These are phyloP conservation scores for Russula ochroleuca DNA, from an alignment of 768 basidiomycete genomes.

Conservation along the genomic window DNA sequence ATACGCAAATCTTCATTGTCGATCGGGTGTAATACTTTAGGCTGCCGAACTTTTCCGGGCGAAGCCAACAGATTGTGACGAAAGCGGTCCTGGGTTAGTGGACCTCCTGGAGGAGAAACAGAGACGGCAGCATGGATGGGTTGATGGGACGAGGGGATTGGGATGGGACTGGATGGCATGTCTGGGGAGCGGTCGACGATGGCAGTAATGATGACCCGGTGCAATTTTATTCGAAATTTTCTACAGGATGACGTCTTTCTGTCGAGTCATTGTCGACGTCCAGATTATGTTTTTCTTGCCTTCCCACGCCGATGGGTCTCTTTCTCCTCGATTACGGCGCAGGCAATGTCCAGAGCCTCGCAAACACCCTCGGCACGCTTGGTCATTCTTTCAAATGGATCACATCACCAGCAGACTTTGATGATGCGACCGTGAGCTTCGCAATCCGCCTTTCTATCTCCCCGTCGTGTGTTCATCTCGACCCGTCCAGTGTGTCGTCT, in stretches of 20 bases:
- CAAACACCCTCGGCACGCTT: constrained; percentile 81
- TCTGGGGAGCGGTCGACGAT: not conserved
- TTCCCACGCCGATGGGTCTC: constrained; percentile 45
- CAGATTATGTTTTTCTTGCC: not conserved
- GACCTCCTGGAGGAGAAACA: constrained; percentile 47
- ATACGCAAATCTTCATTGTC: constrained; percentile 79
- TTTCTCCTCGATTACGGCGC: constrained; percentile 97
- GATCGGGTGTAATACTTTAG: constrained; percentile 73
- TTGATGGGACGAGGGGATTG: constrained; percentile 38
- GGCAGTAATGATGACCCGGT: not conserved
- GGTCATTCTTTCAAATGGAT: constrained; percentile 92
- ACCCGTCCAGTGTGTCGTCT: constrained; percentile 73
- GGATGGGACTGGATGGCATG: constrained; percentile 48
- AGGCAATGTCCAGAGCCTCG: constrained; percentile 89
- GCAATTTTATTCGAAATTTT: not conserved
- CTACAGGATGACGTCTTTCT: not conserved
- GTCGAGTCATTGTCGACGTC: not conserved
- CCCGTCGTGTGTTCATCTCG: constrained; percentile 23
- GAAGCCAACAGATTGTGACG: constrained; percentile 26
- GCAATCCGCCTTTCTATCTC: no score
- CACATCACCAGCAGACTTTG: constrained; percentile 71
- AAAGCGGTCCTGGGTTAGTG: constrained; percentile 36
- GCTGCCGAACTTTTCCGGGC: constrained; percentile 42
- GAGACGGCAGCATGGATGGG: constrained; percentile 44
- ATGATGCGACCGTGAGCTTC: constrained; percentile 77